These are phyloP conservation scores for Nigrospora oryzae DNA, from an alignment of 2,329 filamentous ascomycete genomes.

Conservation along the genomic window DNA sequence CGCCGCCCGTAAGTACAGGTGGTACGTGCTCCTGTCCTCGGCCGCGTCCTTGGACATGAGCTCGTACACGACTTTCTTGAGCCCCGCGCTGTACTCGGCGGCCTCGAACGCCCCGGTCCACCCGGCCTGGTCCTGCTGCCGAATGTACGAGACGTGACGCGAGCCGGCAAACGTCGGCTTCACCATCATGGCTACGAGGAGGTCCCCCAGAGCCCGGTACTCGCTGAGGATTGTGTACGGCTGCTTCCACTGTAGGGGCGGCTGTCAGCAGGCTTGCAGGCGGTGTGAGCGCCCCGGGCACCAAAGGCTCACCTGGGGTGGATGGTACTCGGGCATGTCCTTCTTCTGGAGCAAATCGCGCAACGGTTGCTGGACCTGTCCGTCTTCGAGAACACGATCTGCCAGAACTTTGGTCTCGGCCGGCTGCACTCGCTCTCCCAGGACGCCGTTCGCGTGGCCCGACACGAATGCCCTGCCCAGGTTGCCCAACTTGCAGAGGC, in stretches of 20 bases:
- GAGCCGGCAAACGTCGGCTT: slow-evolving; percentile 4
- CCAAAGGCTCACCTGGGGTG: slow-evolving; percentile 12
- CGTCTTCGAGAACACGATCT: slow-evolving; percentile 16
- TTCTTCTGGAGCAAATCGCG: slow-evolving; percentile 11
- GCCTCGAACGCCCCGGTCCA: background rate
- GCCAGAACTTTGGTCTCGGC: slow-evolving; percentile 13
- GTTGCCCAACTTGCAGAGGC: slow-evolving; percentile 43
- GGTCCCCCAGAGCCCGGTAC: slow-evolving; percentile 18
- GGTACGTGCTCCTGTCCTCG: background rate
- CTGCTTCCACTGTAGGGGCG: slow-evolving; percentile 4
- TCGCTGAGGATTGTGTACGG: slow-evolving; percentile 20
- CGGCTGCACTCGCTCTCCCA: slow-evolving; percentile 1
- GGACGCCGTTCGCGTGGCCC: slow-evolving; percentile 20
- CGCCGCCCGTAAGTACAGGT: slow-evolving; percentile 2
- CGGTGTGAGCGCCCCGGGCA: background rate
- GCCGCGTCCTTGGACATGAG: slow-evolving; percentile 1
- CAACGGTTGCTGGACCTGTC: slow-evolving; percentile 5
- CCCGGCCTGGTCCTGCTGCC: background rate
- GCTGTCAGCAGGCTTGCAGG: background rate
- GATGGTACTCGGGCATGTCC: slow-evolving; percentile 9
- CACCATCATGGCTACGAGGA: slow-evolving; percentile 22
- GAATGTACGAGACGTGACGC: slow-evolving; percentile 3
- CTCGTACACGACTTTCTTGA: slow-evolving; percentile 4
- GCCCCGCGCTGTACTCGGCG: slow-evolving; percentile 1
- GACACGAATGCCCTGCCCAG: slow-evolving; percentile 32